A percentile compares a stretch with the other conserved stretches of the same genome.
phyloP scores from a whole-genome alignment of 2,329 filamentous ascomycete species.

The Penicillium sumatraense region DNA sequence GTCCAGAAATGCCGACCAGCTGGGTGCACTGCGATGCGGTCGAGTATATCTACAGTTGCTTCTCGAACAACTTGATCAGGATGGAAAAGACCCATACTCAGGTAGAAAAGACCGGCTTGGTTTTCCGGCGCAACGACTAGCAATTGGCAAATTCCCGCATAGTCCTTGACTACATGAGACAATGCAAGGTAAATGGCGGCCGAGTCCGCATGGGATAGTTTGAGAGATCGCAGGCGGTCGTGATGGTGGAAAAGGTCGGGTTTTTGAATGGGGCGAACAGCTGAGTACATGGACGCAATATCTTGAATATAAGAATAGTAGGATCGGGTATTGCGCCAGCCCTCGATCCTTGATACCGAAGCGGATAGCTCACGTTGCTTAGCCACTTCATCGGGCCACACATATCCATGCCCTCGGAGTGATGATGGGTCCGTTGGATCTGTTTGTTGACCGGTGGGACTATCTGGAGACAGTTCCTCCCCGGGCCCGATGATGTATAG shows the following conservation, averaged over 20 bases:
- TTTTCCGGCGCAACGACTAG: constrained; percentile 82
- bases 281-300: constrained; percentile 44
- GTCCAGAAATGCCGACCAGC: constrained; percentile 94
- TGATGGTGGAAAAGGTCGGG: constrained; percentile 87
- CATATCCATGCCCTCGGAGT: constrained; percentile 85
- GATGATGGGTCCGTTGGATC: constrained; percentile 52
- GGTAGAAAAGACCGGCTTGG: constrained; percentile 86
- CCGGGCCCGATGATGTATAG: constrained; percentile 78
- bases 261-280: constrained; percentile 45
- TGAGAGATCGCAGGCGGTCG: constrained; percentile 83
- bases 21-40: constrained; percentile 81
- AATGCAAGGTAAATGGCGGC: constrained; percentile 86
- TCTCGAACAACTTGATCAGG: constrained; percentile 78
- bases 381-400: constrained; percentile 83
- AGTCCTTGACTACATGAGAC: constrained; percentile 73
- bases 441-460: constrained; percentile 46
- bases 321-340: constrained; percentile 92
- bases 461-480: constrained; percentile 61
- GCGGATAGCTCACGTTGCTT: constrained; percentile 87
- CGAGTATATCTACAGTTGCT: constrained; percentile 77
- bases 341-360: constrained; percentile 91
- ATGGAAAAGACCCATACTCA: constrained; percentile 90
- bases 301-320: constrained; percentile 95
- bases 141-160: constrained; percentile 84
- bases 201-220: constrained; percentile 74